These are phyloP conservation scores for Trichaptum fuscoviolaceum DNA, from an alignment of 768 basidiomycete genomes.

Conservation along the genomic window DNA sequence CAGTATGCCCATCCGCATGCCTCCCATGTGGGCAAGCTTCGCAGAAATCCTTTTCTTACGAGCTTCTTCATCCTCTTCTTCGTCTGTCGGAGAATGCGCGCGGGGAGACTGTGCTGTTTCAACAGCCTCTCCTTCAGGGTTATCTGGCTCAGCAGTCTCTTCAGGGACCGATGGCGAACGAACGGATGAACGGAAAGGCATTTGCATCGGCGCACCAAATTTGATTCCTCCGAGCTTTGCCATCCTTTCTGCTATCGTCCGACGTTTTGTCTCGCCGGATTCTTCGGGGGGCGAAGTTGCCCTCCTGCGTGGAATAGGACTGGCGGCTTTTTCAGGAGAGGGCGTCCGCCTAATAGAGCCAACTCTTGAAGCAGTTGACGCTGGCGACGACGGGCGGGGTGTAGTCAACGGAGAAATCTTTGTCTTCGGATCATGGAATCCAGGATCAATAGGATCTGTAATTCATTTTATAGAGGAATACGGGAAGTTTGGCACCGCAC, in stretches of 20 bases:
- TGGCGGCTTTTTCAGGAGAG: background rate
- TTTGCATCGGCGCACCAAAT: conserved; percentile 64
- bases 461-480: conserved; percentile 9
- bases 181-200: conserved; percentile 33
- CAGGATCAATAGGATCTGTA: conserved; percentile 66
- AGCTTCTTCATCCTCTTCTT: conserved; percentile 62
- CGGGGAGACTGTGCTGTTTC: background rate
- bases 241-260: conserved; percentile 91
- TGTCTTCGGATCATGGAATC: conserved; percentile 47
- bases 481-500: conserved; percentile 17
- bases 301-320: background rate
- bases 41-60: conserved; percentile 50
- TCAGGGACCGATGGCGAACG: conserved; percentile 22
- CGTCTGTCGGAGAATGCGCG: conserved; percentile 27
- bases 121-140: conserved; percentile 19
- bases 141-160: conserved; percentile 16
- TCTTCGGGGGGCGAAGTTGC: conserved; percentile 29
- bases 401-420: conserved; percentile 21
- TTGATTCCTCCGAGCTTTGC: conserved; percentile 84
- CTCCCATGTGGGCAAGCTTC: conserved; percentile 50
- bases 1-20: conserved; percentile 53
- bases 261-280: conserved; percentile 41
- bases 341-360: background rate
- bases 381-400: conserved; percentile 1
- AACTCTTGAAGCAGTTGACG: conserved; percentile 11